Conservation (phyloP, 371 early-diverging fungal genomes). For the Phascolomyces articulosus region DNA sequence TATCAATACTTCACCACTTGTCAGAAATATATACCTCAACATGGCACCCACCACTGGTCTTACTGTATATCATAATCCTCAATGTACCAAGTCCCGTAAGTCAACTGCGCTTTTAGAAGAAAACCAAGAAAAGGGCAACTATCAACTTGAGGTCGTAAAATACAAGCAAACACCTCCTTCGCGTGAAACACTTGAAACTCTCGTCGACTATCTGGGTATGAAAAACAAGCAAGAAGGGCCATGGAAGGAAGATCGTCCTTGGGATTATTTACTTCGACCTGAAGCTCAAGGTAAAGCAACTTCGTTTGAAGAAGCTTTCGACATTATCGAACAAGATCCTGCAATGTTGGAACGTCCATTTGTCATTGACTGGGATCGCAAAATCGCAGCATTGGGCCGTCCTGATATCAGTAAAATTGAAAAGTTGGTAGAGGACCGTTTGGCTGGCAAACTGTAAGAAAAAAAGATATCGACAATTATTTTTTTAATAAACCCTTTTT, state of each 20-base stretch:
- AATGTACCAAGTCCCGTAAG: slow-evolving; percentile 41
- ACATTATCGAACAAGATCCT: slow-evolving; percentile 39
- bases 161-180: slow-evolving; percentile 37
- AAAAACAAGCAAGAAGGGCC: slow-evolving; percentile 15
- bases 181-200: slow-evolving; percentile 20
- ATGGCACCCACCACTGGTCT: slow-evolving; percentile 14
- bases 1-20: too few species aligned
- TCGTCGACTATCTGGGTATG: slow-evolving; percentile 38
- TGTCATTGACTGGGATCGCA: slow-evolving; percentile 42
- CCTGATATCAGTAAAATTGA: slow-evolving; percentile 41
- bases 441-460: background rate
- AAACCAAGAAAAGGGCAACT: slow-evolving; percentile 24
- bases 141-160: slow-evolving; percentile 28
- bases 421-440: slow-evolving; percentile 18
- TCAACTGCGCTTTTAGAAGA: slow-evolving; percentile 32
- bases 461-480: too few species aligned
- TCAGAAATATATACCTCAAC: background rate
- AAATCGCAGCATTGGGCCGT: slow-evolving; percentile 47
- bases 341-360: slow-evolving; percentile 44
- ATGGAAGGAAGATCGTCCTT: slow-evolving; percentile 24
- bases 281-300: slow-evolving; percentile 29
- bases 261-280: slow-evolving; percentile 34
- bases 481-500: too few species aligned
- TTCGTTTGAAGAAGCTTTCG: slow-evolving; percentile 36
- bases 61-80: slow-evolving; percentile 44